Evolutionary conservation across 345 rosid genomes (phyloP).

Genomic region (Moricandia arvensis): DNA sequence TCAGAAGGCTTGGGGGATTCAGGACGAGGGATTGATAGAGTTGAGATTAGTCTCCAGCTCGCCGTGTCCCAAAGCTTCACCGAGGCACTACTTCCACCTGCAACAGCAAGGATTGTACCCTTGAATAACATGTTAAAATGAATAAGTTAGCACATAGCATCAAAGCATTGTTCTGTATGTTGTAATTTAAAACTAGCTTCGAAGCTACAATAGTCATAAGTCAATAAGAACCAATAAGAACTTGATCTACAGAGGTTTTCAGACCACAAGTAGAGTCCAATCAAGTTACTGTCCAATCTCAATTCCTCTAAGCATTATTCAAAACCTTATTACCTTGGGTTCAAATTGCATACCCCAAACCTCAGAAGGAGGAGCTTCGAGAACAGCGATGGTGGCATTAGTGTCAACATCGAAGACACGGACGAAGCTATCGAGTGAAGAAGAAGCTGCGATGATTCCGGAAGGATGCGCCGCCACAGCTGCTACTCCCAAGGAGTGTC

Average conservation of each 20-base stretch:
- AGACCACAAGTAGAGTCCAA: background rate
- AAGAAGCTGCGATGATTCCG: slow-evolving; percentile 86
- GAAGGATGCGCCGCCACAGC: slow-evolving; percentile 96
- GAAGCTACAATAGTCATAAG: background rate
- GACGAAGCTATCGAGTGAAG: slow-evolving; percentile 93
- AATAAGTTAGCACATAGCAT: slow-evolving; percentile 14
- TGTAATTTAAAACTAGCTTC: background rate
- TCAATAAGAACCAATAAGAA: background rate
- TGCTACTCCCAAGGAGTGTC: slow-evolving; percentile 92
- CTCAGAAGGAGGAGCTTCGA: slow-evolving; percentile 97
- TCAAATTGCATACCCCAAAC: slow-evolving; percentile 97
- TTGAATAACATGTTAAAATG: slow-evolving; percentile 22
- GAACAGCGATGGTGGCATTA: slow-evolving; percentile 79
- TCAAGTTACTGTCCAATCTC: too few species aligned
- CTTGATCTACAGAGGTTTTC: background rate
- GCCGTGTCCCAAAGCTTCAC: slow-evolving; percentile 96
- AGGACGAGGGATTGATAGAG: slow-evolving; percentile 77
- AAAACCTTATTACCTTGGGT: slow-evolving; percentile 78
- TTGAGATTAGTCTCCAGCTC: slow-evolving; percentile 73
- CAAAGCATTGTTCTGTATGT: background rate
- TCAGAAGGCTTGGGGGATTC: slow-evolving; percentile 80
- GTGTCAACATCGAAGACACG: slow-evolving; percentile 95
- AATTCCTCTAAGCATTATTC: background rate
- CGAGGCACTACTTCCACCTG: slow-evolving; percentile 96
- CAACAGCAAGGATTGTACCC: slow-evolving; percentile 97